phyloP scores from a whole-genome alignment of 352 stramenopile species.

The Pythium brachiatum region DNA sequence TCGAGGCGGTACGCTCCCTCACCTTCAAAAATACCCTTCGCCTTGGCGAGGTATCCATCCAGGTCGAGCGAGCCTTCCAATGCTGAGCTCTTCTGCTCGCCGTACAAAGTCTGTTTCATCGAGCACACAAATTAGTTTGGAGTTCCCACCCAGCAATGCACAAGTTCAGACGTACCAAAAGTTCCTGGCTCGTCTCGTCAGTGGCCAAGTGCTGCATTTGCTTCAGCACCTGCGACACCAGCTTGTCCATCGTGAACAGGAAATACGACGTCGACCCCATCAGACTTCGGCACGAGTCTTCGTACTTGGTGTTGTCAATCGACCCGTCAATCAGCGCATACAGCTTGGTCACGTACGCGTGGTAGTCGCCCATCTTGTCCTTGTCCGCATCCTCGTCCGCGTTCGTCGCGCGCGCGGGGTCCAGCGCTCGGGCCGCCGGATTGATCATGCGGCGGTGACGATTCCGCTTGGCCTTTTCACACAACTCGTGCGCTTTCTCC shows the following conservation, averaged over 20 bases:
- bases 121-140: not conserved
- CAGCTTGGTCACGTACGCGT: slow-evolving; percentile 83
- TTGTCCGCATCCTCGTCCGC: slow-evolving; percentile 40
- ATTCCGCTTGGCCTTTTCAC: slow-evolving; percentile 85
- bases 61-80: slow-evolving; percentile 30
- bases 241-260: slow-evolving; percentile 91
- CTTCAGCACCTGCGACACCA: slow-evolving; percentile 83
- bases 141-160: not conserved
- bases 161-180: slow-evolving; percentile 33
- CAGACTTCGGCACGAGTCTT: slow-evolving; percentile 86
- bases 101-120: slow-evolving; percentile 50
- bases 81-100: slow-evolving; percentile 36
- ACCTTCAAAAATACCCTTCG: slow-evolving; percentile 78
- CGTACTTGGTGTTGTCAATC: slow-evolving; percentile 86
- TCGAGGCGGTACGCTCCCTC: slow-evolving; percentile 84
- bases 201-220: slow-evolving; percentile 86
- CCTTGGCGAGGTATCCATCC: slow-evolving; percentile 65
- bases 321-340: slow-evolving; percentile 86
- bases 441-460: slow-evolving; percentile 86
- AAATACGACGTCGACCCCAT: slow-evolving; percentile 91
- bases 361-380: slow-evolving; percentile 85
- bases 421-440: slow-evolving; percentile 71
- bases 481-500: slow-evolving; percentile 76
- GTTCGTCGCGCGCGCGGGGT: slow-evolving; percentile 63
- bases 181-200: slow-evolving; percentile 77